Conservation (phyloP, 495 filamentous ascomycete species). For the Penicillium daleae region DNA sequence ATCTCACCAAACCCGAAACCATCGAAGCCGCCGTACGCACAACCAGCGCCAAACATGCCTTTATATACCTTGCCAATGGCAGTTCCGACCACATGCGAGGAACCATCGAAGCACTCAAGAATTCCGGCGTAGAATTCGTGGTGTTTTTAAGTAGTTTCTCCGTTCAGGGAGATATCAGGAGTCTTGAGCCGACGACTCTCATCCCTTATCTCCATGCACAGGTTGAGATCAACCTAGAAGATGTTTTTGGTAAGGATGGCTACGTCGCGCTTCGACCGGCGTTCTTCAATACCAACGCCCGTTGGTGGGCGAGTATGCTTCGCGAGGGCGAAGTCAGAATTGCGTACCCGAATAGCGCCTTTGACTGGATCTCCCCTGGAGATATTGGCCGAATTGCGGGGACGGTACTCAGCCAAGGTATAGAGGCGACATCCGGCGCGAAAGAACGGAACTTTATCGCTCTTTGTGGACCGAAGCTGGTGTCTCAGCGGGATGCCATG, state of each 20-base stretch:
- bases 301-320: conserved; percentile 21
- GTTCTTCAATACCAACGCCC: conserved; percentile 31
- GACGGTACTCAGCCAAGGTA: conserved; percentile 26
- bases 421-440: neutral
- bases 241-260: conserved; percentile 27
- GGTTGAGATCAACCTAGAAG: conserved; percentile 34
- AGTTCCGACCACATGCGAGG: conserved; percentile 31
- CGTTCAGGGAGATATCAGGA: conserved; percentile 23
- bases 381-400: conserved; percentile 38
- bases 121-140: conserved; percentile 32
- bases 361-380: conserved; percentile 34
- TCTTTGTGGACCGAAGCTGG: conserved; percentile 12
- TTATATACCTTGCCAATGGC: conserved; percentile 34
- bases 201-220: conserved; percentile 37
- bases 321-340: conserved; percentile 28
- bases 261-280: conserved; percentile 35
- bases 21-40: conserved; percentile 25
- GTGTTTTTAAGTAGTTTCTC: conserved; percentile 36
- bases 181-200: conserved; percentile 15
- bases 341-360: conserved; percentile 15
- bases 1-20: conserved; percentile 33
- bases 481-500: conserved; percentile 7
- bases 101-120: conserved; percentile 30
- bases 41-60: conserved; percentile 32
- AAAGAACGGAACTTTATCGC: conserved; percentile 8